phyloP scores from a whole-genome alignment of 2,329 filamentous ascomycete genomes.

The Sclerotinia subarctica region DNA sequence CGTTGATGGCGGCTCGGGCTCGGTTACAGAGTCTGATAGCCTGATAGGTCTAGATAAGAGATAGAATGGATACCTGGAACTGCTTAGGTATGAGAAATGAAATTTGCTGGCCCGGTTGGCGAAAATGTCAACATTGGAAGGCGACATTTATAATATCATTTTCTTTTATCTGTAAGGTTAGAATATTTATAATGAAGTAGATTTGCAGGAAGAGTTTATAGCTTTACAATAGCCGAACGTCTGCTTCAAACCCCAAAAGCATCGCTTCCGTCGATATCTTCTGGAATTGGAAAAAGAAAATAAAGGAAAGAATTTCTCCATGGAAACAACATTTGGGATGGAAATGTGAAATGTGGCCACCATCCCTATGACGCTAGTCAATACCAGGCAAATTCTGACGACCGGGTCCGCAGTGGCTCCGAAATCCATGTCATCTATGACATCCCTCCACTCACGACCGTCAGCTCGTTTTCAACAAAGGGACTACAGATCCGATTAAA shows the following conservation, averaged over 20 bases:
- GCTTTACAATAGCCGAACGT: neutral
- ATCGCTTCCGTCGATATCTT: too few relatives aligned
- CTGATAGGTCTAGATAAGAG: neutral
- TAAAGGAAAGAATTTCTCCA: too few relatives aligned
- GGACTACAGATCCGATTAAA: neutral
- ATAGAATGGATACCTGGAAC: neutral
- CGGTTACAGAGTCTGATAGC: neutral
- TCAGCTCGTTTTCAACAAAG: slow-evolving; percentile 2
- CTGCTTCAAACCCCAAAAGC: too few relatives aligned
- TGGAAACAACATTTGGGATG: too few relatives aligned
- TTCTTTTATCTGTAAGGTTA: neutral
- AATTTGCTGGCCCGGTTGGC: neutral
- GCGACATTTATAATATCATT: neutral
- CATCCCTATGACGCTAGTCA: neutral
- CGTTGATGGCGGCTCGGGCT: neutral
- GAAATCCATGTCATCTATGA: neutral
- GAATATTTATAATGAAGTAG: neutral
- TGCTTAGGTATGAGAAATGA: neutral
- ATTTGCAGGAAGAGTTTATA: neutral
- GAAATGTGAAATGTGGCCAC: neutral
- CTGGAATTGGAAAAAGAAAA: neutral
- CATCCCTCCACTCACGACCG: neutral
- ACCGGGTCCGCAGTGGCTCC: neutral
- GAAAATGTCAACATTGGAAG: neutral
- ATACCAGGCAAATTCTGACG: neutral